Percentiles rank a stretch among this genome's conserved stretches.
Conservation (phyloP, 345 rosid species). For the Turnera subulata region DNA sequence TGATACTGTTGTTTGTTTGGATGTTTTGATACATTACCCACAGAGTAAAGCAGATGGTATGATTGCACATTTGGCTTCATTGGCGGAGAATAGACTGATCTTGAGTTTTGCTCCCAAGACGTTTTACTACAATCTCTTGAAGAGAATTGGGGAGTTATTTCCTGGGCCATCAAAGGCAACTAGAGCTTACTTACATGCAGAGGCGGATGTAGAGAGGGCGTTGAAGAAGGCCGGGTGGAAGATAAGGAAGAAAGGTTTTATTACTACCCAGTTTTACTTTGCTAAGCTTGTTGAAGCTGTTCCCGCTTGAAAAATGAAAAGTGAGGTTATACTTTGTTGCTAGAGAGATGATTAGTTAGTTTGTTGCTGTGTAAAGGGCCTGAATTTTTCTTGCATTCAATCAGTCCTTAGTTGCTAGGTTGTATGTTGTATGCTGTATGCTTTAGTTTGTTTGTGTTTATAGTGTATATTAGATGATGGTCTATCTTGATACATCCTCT, state of each 20-base stretch:
- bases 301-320: slow-evolving; percentile 36
- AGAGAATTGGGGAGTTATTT: slow-evolving; percentile 87
- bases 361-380: too few relatives aligned
- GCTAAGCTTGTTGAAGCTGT: slow-evolving; percentile 80
- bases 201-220: slow-evolving; percentile 85
- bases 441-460: slow-evolving; percentile 1
- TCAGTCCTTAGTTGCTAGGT: too few relatives aligned
- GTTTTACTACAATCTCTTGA: slow-evolving; percentile 67
- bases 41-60: slow-evolving; percentile 90
- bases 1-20: slow-evolving; percentile 78
- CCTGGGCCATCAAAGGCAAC: slow-evolving; percentile 99
- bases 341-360: too few relatives aligned
- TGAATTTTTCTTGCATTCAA: too few relatives aligned
- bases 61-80: slow-evolving; percentile 91
- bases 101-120: slow-evolving; percentile 95
- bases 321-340: slow-evolving; percentile 32
- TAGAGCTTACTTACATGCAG: slow-evolving; percentile 83
- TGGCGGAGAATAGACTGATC: slow-evolving; percentile 71
- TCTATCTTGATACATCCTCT: slow-evolving; percentile 9
- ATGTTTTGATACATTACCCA: slow-evolving; percentile 90
- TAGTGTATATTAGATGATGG: slow-evolving; percentile 13
- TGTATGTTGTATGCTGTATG: background rate
- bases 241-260: slow-evolving; percentile 73
- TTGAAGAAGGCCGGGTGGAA: slow-evolving; percentile 86
- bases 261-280: slow-evolving; percentile 77